Evolutionary conservation across 2,329 filamentous ascomycete genomes (phyloP), one percentile per base, ranked within the genome.

Genomic region (Sporothrix pallida): DNA sequence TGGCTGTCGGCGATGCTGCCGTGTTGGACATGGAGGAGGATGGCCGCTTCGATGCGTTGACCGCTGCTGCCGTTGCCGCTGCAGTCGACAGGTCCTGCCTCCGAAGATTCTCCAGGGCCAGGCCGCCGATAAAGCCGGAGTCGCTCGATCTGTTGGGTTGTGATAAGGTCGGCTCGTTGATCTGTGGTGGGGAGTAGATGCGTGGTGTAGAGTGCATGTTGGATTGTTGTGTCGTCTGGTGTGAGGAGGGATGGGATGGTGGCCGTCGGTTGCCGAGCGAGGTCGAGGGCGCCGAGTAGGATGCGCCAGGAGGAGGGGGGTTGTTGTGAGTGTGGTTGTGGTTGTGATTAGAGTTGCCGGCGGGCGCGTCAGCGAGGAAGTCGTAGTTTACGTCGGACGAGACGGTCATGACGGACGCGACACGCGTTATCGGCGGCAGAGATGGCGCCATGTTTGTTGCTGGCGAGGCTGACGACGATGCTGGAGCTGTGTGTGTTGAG

Each of bases 121-220:
- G 79, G 2, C 88, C 88, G 17, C 88, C 87, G 69, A 89, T 86
- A 77, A 89, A 89, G 13, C 85, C 82, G 0, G 83, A 82, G 31
- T 83, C 73, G 48, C 44, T 81, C 17, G 63, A 7, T 79, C 79
- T 73, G 79, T 80, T 46, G 15, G 48, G 69, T 80, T 83, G 70
- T 83, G 80, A 3, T 80, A 79, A 3, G 81, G 80, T 46, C 78
- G 71, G 63, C 56, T 70, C 74, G 77, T 68, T 75, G 71, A 58
- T 72, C 75, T 65, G 74, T 73, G 60, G 72, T 58, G 62, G 73
- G 68, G 75, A 71, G 72, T 63, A 20, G 68, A 62, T 71, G n/a
- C 23, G 68, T 1, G 52, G 50, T 26, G 54, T 48, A 8, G 65
- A 42, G 17, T 48, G 62, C 42, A 26, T 37, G 62, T 15, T 20